Base-by-base conservation (phyloP, 331 rosid species). In the Stylosanthes scabra region DNA sequence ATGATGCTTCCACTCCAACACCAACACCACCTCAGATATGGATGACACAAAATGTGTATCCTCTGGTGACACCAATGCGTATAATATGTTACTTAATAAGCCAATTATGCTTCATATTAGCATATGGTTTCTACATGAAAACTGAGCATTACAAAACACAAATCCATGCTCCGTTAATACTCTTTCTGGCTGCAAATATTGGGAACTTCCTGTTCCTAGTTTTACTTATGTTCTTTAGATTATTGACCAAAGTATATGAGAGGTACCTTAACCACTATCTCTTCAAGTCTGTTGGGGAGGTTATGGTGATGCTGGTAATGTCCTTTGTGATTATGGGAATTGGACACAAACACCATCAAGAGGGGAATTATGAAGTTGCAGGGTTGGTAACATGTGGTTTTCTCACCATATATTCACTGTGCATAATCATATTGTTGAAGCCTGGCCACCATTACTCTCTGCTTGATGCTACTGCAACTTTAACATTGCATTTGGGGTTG, bases 21-120 rank as follows among this genome's bases (percentile, higher is more conserved):
- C 73, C 70, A 31, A 20, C 74, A 41, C 73, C 70, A 31, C 68
- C 67, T 12, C 58, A 57, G n/a, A 12, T 59, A 12, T 79, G 83
- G 83, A 9, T 72, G 7, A 63, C 49, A 6, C 59, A 79, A 11
- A 73, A 79, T 4, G 79, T 79, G 2, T 60, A 67, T n/a, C 83
- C 83, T 44, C 59, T 60, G 28, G 14, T 73, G 83, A 73, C 79
- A 28, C 83, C 79, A 74, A 52, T 50, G 79, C 79, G 76, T 67
- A 58, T 79, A 11, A 41, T 40, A 0, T 41, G 9, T 2, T 72
- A 49, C 70, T 5, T 16, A 2, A 5, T 59, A 4, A 3, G 74
- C 34, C 12, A 14, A 3, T 15, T 29, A 6, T 50, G 56, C 70
- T 79, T 75, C 60, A 42, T 60, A 42, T 51, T 79, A 13, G 79